Conservation (phyloP, 345 rosid species). For the Raphanus raphanistrum region DNA sequence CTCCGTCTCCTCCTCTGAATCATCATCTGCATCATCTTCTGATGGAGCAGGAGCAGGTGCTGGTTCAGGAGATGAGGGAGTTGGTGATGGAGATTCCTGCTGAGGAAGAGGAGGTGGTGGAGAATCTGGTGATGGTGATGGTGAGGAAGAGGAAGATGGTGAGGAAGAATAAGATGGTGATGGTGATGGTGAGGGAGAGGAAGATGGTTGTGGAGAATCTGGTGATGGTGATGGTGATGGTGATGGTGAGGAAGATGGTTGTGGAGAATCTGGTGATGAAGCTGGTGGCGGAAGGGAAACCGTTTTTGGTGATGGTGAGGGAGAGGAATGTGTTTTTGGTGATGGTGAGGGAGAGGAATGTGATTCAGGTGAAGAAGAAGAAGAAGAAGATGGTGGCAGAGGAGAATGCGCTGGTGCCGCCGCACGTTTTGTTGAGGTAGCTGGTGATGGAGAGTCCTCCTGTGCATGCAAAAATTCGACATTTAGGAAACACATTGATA, state of each 20-base stretch:
- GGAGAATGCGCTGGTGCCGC: constrained; percentile 15
- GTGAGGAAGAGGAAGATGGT: neutral
- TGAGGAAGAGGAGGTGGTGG: constrained; percentile 1
- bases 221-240: neutral
- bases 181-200: constrained; percentile 12
- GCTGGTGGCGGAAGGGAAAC: neutral
- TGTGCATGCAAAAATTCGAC: neutral
- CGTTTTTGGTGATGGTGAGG: neutral
- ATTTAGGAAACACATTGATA: constrained; percentile 22
- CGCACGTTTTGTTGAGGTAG: neutral
- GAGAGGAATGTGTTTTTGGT: no score
- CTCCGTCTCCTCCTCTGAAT: constrained; percentile 19
- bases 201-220: neutral
- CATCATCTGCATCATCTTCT: neutral
- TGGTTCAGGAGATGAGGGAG: constrained; percentile 10
- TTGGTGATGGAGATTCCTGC: neutral
- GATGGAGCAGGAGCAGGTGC: constrained; percentile 32
- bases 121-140: constrained; percentile 8
- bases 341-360: neutral
- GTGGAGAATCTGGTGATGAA: neutral
- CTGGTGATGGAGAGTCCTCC: constrained; percentile 19
- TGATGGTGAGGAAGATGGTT: neutral
- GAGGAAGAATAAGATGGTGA: neutral
- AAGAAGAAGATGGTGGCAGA: neutral
- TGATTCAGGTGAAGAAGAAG: constrained; percentile 1